Evolutionary conservation across 768 basidiomycete species (phyloP).

Genomic region (Strobilomyces dryophilus): DNA sequence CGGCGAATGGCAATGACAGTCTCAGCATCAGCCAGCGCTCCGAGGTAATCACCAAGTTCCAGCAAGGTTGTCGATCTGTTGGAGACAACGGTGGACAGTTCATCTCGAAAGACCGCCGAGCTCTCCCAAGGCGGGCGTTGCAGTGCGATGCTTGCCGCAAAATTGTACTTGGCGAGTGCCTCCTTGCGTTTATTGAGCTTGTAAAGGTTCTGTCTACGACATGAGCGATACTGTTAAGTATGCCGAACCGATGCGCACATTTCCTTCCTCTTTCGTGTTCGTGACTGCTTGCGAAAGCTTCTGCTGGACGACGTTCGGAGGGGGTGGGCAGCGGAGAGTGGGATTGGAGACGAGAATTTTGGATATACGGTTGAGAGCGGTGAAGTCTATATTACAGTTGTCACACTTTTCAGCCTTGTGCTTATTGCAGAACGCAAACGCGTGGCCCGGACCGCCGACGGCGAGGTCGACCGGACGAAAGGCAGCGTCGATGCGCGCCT

Average conservation of each 20-base stretch:
- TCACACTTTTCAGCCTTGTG: conserved; percentile 76
- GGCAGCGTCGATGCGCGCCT: conserved; percentile 73
- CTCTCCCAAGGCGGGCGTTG: conserved; percentile 89
- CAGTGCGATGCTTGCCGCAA: conserved; percentile 70
- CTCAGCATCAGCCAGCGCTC: conserved; percentile 86
- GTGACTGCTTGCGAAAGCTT: conserved; percentile 73
- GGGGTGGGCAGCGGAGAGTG: conserved; percentile 72
- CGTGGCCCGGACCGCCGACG: conserved; percentile 49
- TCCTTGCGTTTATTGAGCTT: conserved; percentile 65
- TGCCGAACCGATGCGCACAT: conserved; percentile 52
- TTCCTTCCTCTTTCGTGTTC: conserved; percentile 89
- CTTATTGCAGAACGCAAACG: conserved; percentile 54
- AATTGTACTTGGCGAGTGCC: conserved; percentile 76
- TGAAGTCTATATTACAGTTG: conserved; percentile 70
- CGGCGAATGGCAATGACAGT: conserved; percentile 80
- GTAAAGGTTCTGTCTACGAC: conserved; percentile 58
- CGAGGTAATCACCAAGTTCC: conserved; percentile 69
- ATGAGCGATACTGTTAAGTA: conserved; percentile 6
- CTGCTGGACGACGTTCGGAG: conserved; percentile 69
- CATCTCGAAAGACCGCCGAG: conserved; percentile 80
- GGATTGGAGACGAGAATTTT: conserved; percentile 67
- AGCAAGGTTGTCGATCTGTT: conserved; percentile 89
- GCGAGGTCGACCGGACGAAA: conserved; percentile 55
- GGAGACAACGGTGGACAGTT: conserved; percentile 83
- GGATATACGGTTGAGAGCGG: conserved; percentile 70